These are phyloP conservation scores for Striga hermonthica DNA, from an alignment of 305 asterid genomes.

Conservation along the genomic window DNA sequence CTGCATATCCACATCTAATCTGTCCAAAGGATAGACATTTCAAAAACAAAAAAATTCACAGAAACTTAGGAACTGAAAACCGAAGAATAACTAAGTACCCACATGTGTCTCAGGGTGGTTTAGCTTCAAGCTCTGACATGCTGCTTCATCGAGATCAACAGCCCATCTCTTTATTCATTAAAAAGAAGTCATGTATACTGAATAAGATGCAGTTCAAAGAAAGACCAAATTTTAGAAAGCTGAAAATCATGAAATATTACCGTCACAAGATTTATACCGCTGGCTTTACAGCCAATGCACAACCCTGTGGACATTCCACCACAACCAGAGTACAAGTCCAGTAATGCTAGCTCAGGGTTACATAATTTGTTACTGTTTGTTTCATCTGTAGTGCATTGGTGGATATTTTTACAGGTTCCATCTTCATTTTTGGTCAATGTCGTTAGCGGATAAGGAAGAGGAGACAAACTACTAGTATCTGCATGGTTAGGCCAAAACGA, in stretches of 20 bases:
- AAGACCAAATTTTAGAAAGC: slow-evolving; percentile 6
- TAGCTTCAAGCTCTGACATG: slow-evolving; percentile 70
- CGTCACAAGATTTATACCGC: slow-evolving; percentile 64
- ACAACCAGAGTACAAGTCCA: slow-evolving; percentile 84
- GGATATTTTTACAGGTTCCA: slow-evolving; percentile 25
- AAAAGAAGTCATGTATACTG: slow-evolving; percentile 29
- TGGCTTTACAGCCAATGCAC: slow-evolving; percentile 64
- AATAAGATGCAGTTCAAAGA: slow-evolving; percentile 24
- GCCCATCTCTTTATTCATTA: slow-evolving; percentile 69
- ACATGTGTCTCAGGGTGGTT: slow-evolving; percentile 79
- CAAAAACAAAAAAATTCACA: slow-evolving; percentile 28
- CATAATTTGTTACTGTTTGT: slow-evolving; percentile 16
- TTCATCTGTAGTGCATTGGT: slow-evolving; percentile 29
- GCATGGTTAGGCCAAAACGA: slow-evolving; percentile 28
- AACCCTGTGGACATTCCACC: slow-evolving; percentile 93
- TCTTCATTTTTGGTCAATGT: slow-evolving; percentile 23
- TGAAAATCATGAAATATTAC: slow-evolving; percentile 38
- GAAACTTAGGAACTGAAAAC: slow-evolving; percentile 23
- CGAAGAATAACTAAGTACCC: slow-evolving; percentile 31
- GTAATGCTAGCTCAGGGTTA: slow-evolving; percentile 50
- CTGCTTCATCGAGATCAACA: slow-evolving; percentile 66
- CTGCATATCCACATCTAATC: slow-evolving; percentile 73
- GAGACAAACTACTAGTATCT: slow-evolving; percentile 34
- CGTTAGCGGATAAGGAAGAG: slow-evolving; percentile 29
- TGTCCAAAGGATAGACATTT: slow-evolving; percentile 37